These are phyloP conservation scores for Lentinula sp. DNA, from an alignment of 768 basidiomycete genomes.

Conservation along the genomic window DNA sequence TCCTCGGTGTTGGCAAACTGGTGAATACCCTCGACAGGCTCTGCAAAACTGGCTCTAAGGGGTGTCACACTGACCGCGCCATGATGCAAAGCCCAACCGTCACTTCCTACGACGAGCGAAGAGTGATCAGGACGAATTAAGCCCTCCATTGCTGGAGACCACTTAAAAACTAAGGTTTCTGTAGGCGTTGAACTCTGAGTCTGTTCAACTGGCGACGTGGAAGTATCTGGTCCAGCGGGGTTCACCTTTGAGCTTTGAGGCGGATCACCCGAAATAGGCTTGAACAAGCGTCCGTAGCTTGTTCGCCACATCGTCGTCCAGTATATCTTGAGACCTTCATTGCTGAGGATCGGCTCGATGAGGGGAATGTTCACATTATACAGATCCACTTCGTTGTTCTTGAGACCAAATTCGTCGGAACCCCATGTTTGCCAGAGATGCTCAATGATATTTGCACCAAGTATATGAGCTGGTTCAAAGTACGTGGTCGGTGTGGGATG, in stretches of 20 bases:
- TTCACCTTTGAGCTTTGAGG: slow-evolving; percentile 19
- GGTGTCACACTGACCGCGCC: slow-evolving; percentile 77
- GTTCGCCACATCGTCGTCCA: slow-evolving; percentile 89
- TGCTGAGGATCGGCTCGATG: slow-evolving; percentile 54
- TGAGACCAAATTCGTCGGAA: slow-evolving; percentile 49
- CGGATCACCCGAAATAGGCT: slow-evolving; percentile 25
- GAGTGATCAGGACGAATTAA: slow-evolving; percentile 57
- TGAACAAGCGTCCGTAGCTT: slow-evolving; percentile 78
- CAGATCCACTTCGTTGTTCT: slow-evolving; percentile 66
- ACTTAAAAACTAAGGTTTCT: slow-evolving; percentile 61
- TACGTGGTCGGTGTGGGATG: slow-evolving; percentile 57
- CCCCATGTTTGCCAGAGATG: slow-evolving; percentile 88
- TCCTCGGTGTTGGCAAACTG: slow-evolving; percentile 28
- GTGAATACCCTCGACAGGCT: slow-evolving; percentile 33
- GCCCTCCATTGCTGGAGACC: slow-evolving; percentile 58
- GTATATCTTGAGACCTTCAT: slow-evolving; percentile 57
- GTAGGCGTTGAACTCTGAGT: slow-evolving; percentile 12
- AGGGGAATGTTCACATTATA: slow-evolving; percentile 89
- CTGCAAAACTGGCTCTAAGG: slow-evolving; percentile 67
- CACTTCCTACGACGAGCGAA: slow-evolving; percentile 43
- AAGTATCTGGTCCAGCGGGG: slow-evolving; percentile 39
- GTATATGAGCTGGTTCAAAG: slow-evolving; percentile 66
- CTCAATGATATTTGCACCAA: slow-evolving; percentile 61
- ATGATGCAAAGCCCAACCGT: slow-evolving; percentile 72
- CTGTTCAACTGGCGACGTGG: slow-evolving; percentile 14